phyloP scores from a whole-genome alignment of 331 rosid genomes.

The Quercus lobata region DNA sequence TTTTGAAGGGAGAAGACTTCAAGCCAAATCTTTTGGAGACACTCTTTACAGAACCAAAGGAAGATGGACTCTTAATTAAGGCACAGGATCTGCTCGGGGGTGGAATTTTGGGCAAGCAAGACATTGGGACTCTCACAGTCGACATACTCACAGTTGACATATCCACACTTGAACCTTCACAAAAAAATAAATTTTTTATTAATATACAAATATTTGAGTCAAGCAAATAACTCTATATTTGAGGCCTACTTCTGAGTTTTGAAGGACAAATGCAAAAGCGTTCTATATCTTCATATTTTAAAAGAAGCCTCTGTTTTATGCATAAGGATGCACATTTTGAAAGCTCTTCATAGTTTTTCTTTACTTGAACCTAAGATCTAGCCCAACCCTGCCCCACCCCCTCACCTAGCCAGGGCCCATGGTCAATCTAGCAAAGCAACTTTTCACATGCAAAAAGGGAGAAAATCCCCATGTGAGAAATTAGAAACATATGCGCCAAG shows the following conservation, averaged over 20 bases:
- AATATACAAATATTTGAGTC: background rate
- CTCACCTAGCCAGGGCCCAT: background rate
- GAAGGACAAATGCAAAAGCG: background rate
- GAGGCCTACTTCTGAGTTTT: background rate
- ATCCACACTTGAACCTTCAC: conserved; percentile 19
- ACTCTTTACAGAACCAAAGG: conserved; percentile 32
- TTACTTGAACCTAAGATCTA: background rate
- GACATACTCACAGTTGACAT: conserved; percentile 36
- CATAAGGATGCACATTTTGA: background rate
- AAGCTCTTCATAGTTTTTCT: background rate
- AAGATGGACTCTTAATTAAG: conserved; percentile 24
- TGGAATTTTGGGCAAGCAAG: conserved; percentile 23
- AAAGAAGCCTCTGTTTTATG: background rate
- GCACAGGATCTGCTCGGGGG: conserved; percentile 25
- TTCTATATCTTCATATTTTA: background rate
- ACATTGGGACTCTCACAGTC: conserved; percentile 26
- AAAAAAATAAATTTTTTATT: too few relatives aligned
- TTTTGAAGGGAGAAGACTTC: conserved; percentile 50
- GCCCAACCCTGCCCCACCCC: background rate
- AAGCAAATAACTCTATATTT: background rate
- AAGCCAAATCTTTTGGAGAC: conserved; percentile 47
- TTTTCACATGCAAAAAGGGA: background rate
- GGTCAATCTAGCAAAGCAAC: background rate
- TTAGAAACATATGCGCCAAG: background rate
- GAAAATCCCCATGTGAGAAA: background rate